Percentiles rank a stretch among this genome's conserved stretches.
Conservation (phyloP, 202 grass and related monocot genomes). For the Zizania palustris region DNA sequence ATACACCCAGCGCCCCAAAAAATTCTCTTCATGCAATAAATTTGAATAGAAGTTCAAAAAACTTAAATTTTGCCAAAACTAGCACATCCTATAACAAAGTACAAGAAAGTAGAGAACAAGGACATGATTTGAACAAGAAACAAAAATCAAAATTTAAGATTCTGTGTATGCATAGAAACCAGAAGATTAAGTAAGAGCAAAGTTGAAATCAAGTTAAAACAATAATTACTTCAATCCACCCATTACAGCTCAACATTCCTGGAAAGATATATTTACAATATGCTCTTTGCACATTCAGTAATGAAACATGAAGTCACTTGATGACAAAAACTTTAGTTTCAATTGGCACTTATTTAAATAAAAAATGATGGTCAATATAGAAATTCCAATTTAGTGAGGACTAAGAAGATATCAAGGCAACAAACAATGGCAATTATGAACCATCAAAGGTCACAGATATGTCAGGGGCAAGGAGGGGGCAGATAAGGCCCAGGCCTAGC, state of each 20-base stretch:
- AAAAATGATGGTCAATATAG: not conserved
- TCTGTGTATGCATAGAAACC: constrained; percentile 2
- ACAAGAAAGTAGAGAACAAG: not conserved
- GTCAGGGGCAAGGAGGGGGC: no score
- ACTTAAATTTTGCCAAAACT: constrained; percentile 13
- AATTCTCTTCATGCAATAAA: constrained; percentile 28
- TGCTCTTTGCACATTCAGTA: constrained; percentile 6
- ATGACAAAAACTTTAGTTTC: constrained; percentile 20
- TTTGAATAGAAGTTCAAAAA: constrained; percentile 10
- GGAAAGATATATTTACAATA: constrained; percentile 20
- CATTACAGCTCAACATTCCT: not conserved
- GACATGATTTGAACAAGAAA: constrained; percentile 11
- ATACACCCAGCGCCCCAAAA: constrained; percentile 11
- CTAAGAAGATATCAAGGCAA: not conserved
- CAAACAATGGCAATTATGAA: not conserved
- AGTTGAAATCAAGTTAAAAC: not conserved
- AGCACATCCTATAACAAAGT: not conserved
- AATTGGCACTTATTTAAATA: not conserved
- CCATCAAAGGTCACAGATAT: constrained; percentile 8
- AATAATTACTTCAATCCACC: not conserved
- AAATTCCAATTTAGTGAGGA: no score
- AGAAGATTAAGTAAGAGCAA: not conserved
- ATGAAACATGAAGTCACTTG: not conserved
- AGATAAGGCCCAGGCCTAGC: no score
- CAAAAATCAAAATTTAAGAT: constrained; percentile 10